phyloP scores from a whole-genome alignment of 2,329 filamentous ascomycete genomes.

The Orbilia javanica region DNA sequence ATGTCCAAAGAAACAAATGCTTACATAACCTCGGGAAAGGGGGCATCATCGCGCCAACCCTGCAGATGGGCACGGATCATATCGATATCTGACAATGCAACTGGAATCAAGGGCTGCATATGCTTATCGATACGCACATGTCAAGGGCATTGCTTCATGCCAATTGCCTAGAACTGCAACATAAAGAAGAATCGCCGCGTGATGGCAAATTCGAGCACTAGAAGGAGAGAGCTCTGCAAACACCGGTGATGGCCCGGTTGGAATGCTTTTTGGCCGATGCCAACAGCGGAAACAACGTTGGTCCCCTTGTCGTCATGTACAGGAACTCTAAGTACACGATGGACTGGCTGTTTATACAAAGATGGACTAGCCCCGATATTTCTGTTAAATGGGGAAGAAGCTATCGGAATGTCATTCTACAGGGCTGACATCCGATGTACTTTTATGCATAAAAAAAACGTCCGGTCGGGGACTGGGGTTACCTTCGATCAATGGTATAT shows the following conservation, averaged over 20 bases:
- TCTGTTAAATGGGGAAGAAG: background rate
- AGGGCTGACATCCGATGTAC: background rate
- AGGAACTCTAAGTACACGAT: constrained; percentile 3
- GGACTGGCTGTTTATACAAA: constrained; percentile 10
- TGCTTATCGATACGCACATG: constrained; percentile 38
- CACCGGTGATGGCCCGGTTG: background rate
- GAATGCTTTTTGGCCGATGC: constrained; percentile 8
- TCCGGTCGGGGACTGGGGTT: background rate
- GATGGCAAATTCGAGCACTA: background rate
- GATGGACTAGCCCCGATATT: constrained; percentile 3
- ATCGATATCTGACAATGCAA: constrained; percentile 12
- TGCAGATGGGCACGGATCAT: constrained; percentile 6
- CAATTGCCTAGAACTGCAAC: constrained; percentile 23
- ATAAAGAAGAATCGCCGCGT: constrained; percentile 5
- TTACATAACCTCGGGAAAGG: background rate
- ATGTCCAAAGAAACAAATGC: background rate
- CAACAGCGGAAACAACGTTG: background rate
- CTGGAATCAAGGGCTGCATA: constrained; percentile 11
- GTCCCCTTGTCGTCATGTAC: background rate
- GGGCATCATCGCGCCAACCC: background rate
- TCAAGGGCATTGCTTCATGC: constrained; percentile 13
- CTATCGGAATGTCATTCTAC: background rate
- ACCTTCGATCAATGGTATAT: background rate
- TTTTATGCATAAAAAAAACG: background rate
- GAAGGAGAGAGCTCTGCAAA: constrained; percentile 1